Evolutionary conservation across 2,329 filamentous ascomycete genomes (phyloP).

Genomic region (Penicillium sp.): DNA sequence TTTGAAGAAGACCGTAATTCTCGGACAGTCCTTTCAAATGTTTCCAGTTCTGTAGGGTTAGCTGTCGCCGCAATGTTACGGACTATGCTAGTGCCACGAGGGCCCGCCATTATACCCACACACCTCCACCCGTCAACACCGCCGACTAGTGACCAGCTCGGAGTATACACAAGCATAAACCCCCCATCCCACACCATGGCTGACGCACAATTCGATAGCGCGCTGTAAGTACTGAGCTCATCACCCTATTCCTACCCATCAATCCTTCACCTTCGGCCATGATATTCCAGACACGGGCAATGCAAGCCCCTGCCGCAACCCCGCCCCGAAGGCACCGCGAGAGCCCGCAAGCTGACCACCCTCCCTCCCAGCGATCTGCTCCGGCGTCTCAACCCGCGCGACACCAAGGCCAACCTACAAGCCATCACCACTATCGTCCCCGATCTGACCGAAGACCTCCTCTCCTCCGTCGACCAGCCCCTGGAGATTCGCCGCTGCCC

Average conservation of each 20-base stretch:
- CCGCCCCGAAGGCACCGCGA: conserved; percentile 25
- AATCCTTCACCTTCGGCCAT: neutral
- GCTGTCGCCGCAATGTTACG: neutral
- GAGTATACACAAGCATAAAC: conserved; percentile 25
- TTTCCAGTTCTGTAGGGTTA: neutral
- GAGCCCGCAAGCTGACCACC: conserved; percentile 33
- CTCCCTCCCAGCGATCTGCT: conserved; percentile 77
- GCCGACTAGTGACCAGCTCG: conserved; percentile 17
- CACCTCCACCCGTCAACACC: conserved; percentile 31
- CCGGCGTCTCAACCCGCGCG: conserved; percentile 92
- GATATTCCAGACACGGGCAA: neutral
- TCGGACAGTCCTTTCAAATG: neutral
- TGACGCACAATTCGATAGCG: conserved; percentile 56
- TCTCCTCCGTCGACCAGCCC: conserved; percentile 96
- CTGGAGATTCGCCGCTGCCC: conserved; percentile 83
- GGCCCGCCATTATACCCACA: conserved; percentile 16
- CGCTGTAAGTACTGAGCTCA: conserved; percentile 46
- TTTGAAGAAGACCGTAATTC: neutral
- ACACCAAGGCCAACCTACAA: conserved; percentile 85
- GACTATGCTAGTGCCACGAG: conserved; percentile 17
- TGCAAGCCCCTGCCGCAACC: conserved; percentile 25
- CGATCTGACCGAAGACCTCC: conserved; percentile 92
- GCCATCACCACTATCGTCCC: conserved; percentile 86
- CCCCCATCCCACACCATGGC: conserved; percentile 41
- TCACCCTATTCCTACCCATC: neutral